Conservation (phyloP, 345 rosid genomes). For the Barbarea vulgaris region DNA sequence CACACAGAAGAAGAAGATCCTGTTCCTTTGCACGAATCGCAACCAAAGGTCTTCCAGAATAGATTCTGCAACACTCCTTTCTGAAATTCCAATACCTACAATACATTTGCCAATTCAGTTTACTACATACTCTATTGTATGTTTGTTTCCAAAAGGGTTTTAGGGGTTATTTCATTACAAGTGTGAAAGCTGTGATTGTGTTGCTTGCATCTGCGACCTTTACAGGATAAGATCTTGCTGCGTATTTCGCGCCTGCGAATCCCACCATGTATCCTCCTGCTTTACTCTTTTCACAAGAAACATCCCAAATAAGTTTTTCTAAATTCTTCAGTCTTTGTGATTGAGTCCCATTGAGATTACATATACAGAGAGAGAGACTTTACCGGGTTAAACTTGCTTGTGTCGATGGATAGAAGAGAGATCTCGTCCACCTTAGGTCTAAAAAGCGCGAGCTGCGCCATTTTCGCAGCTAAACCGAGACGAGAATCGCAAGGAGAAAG, state of each 20-base stretch:
- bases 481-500: slow-evolving; percentile 91
- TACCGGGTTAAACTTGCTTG: slow-evolving; percentile 59
- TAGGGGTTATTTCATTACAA: slow-evolving; percentile 57
- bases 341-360: background rate
- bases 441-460: slow-evolving; percentile 68
- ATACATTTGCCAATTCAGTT: too few species aligned
- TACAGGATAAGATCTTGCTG: slow-evolving; percentile 81
- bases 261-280: slow-evolving; percentile 89
- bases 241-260: slow-evolving; percentile 87
- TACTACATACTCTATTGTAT: too few species aligned
- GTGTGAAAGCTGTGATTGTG: slow-evolving; percentile 79
- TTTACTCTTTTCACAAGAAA: slow-evolving; percentile 43
- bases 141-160: background rate
- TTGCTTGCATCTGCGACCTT: slow-evolving; percentile 63
- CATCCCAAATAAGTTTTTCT: slow-evolving; percentile 10
- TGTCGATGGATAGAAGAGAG: slow-evolving; percentile 77
- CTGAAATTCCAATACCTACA: slow-evolving; percentile 82
- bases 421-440: slow-evolving; percentile 83
- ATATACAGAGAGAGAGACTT: slow-evolving; percentile 5
- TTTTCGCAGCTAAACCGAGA: slow-evolving; percentile 52
- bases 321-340: background rate
- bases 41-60: slow-evolving; percentile 82
- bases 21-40: slow-evolving; percentile 51
- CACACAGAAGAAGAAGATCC: slow-evolving; percentile 45
- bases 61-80: slow-evolving; percentile 75